These are phyloP conservation scores for Brasilioporus rufonigricans DNA, from an alignment of 768 basidiomycete genomes.

Conservation along the genomic window DNA sequence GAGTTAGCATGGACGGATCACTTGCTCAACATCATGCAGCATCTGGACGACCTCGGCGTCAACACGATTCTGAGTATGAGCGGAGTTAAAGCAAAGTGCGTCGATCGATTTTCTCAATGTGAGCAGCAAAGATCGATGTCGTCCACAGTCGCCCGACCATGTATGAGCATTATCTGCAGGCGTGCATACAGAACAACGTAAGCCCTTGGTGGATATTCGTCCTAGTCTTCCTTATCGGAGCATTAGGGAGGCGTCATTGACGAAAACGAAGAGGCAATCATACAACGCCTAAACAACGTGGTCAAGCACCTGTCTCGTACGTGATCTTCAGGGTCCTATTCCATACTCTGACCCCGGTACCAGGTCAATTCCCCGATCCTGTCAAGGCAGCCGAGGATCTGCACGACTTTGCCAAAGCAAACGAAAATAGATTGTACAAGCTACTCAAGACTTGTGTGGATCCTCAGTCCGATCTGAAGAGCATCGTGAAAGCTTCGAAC, in stretches of 20 bases:
- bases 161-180: slow-evolving; percentile 67
- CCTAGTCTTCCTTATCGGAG: neutral
- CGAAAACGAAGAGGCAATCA: slow-evolving; percentile 66
- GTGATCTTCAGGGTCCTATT: slow-evolving; percentile 20
- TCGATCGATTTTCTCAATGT: neutral
- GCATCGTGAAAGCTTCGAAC: slow-evolving; percentile 72
- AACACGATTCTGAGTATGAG: slow-evolving; percentile 59
- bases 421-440: slow-evolving; percentile 85
- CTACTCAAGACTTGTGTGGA: slow-evolving; percentile 81
- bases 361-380: slow-evolving; percentile 63
- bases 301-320: slow-evolving; percentile 62
- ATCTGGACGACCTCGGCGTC: slow-evolving; percentile 59
- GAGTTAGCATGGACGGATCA: slow-evolving; percentile 86
- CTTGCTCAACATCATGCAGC: slow-evolving; percentile 67
- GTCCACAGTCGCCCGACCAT: slow-evolving; percentile 58
- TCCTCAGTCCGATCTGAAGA: slow-evolving; percentile 78
- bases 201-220: slow-evolving; percentile 26
- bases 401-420: slow-evolving; percentile 77
- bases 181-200: slow-evolving; percentile 83
- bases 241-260: slow-evolving; percentile 87
- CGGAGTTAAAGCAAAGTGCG: slow-evolving; percentile 61
- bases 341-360: neutral
- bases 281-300: slow-evolving; percentile 50
- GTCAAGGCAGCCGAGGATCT: slow-evolving; percentile 78
- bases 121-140: neutral